Base-by-base conservation (phyloP, 805 yeast genomes). In the Kodamaea kakaduensis region DNA sequence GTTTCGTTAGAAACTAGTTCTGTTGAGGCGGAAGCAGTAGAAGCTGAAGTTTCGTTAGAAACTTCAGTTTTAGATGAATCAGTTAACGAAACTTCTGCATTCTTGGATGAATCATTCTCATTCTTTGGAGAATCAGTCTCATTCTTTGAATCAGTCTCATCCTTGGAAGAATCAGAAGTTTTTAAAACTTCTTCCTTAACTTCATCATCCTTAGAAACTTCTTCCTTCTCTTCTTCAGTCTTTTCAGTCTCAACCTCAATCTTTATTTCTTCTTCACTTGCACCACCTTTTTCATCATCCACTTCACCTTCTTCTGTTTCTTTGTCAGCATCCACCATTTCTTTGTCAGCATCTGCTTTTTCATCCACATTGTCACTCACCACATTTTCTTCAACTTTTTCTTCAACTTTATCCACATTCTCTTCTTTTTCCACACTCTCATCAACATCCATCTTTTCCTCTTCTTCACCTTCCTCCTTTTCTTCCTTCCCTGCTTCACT, bases 271-370 rank as follows among this genome's bases (percentile, higher is more conserved):
- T 56, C 35, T 30, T 44, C 34, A 3, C 25, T 20, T 44, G 44
- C 44, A 40, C 56, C 41, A 16, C 21, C 25, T 17, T 34, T 29
- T n/a, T 42, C 43, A 5, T 34, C 43, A 5, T 37, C 29, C 10
- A 30, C 12, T 5, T 16, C 24, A 23, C 15, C 13, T 19, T 6
- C 22, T 19, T 6, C 22, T 7, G 22, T 9, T 9, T 19, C 22
- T 9, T 19, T 9, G 9, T 19, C 9, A 19, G n/a, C n/a, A n/a
- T 19, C 22, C 6, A 9, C 22, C 22, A 7, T 16, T 12, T 15
- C 12, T 6, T 26, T 26, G 5, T 26, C 22, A 19, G 22, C 22
- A 6, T 19, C 9, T 9, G 6, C 22, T 9, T 19, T 19, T 1
- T 24, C 29, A 23, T 22, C 28, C 19, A 12, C 12, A 3, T 26